Evolutionary conservation across 306 rosid species (phyloP), one percentile per base, ranked within the genome.

Genomic region (Glycine soja): DNA sequence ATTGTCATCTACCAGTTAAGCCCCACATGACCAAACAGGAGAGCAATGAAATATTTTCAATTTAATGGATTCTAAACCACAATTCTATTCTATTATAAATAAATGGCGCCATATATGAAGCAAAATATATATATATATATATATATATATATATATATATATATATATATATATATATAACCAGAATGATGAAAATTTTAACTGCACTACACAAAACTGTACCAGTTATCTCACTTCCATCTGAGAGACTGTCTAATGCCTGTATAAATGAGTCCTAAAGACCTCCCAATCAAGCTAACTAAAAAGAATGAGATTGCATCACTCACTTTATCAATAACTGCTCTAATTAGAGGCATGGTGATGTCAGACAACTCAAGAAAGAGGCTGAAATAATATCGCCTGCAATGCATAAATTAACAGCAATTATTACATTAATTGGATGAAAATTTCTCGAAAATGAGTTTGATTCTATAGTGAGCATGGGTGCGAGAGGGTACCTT

Each of bases 361-460:
- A 95, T 93, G 86, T 95, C 99, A 7, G 95, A 95, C 53, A 91
- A 81, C 87, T 95, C 99, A 2, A 95, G 92, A 79, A 90, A 85
- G 42, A 95, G 89, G 89, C 99, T 95, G 91, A 85, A 95, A 90
- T 91, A 95, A 85, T 95, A 95, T 77, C 92, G 84, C 99, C 96
- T 95, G 91, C 86, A 80, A 76, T 18, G 74, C 50, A 85, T 12
- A 74, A 24, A 79, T 48, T 36, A 72, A 18, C 54, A 76, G 3
- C 74, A 47, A 24, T 56, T 74, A 24, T 24, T 51, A 63, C 59
- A 82, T 72, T 76, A n/a, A 61, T 38, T 5, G 4, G 12, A 74
- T 8, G 3, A 40, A 24, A 24, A 32, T 32, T 69, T 38, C 8
- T 18, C 32, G 3, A 42, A 42, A 61, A 10, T 80, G 15, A 11